phyloP scores from a whole-genome alignment of 164 flowering plant genomes.

The Stephania cephalantha region DNA sequence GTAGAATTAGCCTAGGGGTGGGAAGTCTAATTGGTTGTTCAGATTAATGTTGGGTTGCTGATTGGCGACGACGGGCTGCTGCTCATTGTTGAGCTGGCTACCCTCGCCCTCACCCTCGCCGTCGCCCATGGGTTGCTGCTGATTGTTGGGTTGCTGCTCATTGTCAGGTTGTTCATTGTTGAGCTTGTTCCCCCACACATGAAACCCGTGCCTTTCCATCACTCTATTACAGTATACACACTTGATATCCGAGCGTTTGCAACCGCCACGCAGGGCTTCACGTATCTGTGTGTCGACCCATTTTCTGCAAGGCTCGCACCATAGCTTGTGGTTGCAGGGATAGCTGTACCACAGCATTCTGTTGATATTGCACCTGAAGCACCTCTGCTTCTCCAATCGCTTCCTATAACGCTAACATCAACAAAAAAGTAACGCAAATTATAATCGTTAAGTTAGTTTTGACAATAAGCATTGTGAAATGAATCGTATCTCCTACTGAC shows the following conservation, averaged over 20 bases:
- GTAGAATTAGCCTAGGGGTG: too few relatives aligned
- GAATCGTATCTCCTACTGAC: not conserved
- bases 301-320: conserved; percentile 20
- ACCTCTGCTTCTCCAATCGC: conserved; percentile 18
- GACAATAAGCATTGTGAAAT: too few relatives aligned
- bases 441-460: not conserved
- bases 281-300: too few relatives aligned
- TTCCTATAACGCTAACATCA: conserved; percentile 19
- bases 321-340: conserved; percentile 38
- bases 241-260: conserved; percentile 19
- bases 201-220: conserved; percentile 20
- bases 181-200: not conserved
- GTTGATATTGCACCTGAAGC: conserved; percentile 30
- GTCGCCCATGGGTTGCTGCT: not conserved
- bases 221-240: conserved; percentile 35
- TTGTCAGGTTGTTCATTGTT: too few relatives aligned
- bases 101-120: not conserved
- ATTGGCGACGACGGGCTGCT: not conserved
- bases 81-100: not conserved
- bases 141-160: too few relatives aligned
- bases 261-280: conserved; percentile 1
- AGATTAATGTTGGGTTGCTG: not conserved
- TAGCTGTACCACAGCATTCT: conserved; percentile 30
- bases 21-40: too few relatives aligned
- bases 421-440: not conserved